phyloP scores from a whole-genome alignment of 441 rosid genomes.

The Bruguiera hainesii region DNA sequence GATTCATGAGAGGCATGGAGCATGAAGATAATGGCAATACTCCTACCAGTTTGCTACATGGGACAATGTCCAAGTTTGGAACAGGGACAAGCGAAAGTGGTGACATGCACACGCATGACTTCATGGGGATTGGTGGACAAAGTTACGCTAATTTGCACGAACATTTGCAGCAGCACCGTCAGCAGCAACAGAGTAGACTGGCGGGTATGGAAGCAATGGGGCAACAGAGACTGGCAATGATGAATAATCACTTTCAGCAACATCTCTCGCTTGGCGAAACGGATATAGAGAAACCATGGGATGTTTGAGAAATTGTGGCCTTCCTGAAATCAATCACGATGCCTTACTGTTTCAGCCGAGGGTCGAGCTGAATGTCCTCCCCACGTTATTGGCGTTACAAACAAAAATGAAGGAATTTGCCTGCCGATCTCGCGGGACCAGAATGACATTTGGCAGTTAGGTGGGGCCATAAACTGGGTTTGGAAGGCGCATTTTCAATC shows the following conservation, averaged over 20 bases:
- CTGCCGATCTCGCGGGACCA: too few species aligned
- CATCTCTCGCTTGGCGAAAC: conserved; percentile 16
- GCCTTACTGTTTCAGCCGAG: neutral
- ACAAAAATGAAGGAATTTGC: too few species aligned
- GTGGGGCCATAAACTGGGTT: neutral
- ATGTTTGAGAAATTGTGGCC: conserved; percentile 28
- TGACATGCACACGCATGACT: conserved; percentile 48
- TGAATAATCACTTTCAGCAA: conserved; percentile 42
- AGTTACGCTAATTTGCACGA: conserved; percentile 32
- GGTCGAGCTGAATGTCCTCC: too few species aligned
- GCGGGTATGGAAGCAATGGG: conserved; percentile 41
- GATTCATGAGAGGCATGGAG: conserved; percentile 31
- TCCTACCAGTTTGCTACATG: conserved; percentile 25
- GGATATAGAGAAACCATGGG: conserved; percentile 49
- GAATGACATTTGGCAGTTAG: too few species aligned
- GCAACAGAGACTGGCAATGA: conserved; percentile 29
- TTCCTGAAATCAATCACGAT: neutral
- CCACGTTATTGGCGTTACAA: too few species aligned
- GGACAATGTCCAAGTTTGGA: conserved; percentile 28
- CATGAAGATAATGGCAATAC: conserved; percentile 25
- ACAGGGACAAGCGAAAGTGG: conserved; percentile 19
- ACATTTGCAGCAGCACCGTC: conserved; percentile 28
- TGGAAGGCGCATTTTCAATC: neutral
- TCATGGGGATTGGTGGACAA: conserved; percentile 58
- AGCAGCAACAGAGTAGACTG: conserved; percentile 31